Evolutionary conservation across 768 basidiomycete species (phyloP), one percentile per base, ranked within the genome.

Genomic region (Pseudohyphozyma bogoriensis): DNA sequence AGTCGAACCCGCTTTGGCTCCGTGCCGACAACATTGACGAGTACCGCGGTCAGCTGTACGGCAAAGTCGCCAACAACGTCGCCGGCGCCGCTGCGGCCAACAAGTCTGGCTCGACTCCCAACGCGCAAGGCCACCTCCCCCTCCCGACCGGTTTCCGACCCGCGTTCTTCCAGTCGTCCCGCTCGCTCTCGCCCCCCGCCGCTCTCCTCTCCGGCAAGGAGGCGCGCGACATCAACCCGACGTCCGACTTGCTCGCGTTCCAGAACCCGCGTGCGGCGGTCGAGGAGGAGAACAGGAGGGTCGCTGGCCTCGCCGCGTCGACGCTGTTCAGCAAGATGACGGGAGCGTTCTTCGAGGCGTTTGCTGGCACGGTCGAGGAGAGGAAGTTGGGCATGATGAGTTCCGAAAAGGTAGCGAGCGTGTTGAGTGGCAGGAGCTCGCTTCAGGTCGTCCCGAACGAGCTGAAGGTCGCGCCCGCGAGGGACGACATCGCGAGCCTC

Each of bases 321-420:
- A 90, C 89, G 1, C 75, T 92, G 33, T 65, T 86, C 54, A 75
- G 77, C 69, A 83, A 83, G 69, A 78, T 91, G 35, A 83, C 85
- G 7, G 72, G 76, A 26, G 86, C 88, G 46, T 90, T 91, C 76
- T 87, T 88, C 85, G 87, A 89, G 64, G 89, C 89, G 20, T 91
- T 91, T 74, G 79, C 83, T n/a, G 84, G 64, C 33, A 29, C 40
- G 11, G 51, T 18, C 20, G 28, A 37, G 29, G 47, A 18, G 26
- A 6, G 20, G 24, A 29, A 39, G 47, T 46, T 58, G 7, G 55
- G 51, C 20, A 46, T 22, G 45, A 46, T 46, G 45, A 46, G 15
- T 46, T 13, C 22, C 24, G 45, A 46, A 5, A 46, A 46, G 45
- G 45, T 46, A n/a, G 45, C 45, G 3, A 54, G 39, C 47, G 39